Evolutionary conservation across 2,329 filamentous ascomycete genomes (phyloP).

Genomic region (Colletotrichum sp.): DNA sequence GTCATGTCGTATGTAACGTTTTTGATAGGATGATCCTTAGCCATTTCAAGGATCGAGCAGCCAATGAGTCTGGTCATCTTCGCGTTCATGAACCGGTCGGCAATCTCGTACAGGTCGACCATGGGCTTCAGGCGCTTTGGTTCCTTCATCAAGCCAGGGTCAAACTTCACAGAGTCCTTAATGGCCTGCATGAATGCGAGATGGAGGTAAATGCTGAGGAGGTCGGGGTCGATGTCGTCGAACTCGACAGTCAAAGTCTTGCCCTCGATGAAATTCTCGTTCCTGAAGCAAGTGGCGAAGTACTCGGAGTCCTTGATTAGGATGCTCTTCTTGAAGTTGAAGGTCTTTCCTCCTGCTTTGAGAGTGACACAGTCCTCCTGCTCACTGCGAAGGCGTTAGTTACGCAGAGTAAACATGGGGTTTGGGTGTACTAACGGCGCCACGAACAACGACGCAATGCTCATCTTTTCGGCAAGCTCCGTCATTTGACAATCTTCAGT

Average conservation of each 20-base stretch:
- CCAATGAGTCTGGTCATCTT: neutral
- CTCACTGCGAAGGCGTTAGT: neutral
- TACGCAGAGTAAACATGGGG: fast-evolving
- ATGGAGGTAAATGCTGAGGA: neutral
- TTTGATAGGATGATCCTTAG: neutral
- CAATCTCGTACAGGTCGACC: neutral
- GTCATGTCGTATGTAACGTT: fast-evolving
- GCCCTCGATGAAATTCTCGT: neutral
- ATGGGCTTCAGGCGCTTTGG: neutral
- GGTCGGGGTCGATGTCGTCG: neutral
- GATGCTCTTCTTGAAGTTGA: neutral
- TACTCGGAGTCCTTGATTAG: neutral
- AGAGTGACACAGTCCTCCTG: neutral
- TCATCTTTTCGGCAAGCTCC: neutral
- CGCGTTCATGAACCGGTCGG: neutral
- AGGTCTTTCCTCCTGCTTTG: neutral
- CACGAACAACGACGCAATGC: neutral
- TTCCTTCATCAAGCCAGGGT: neutral
- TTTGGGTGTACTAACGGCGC: neutral
- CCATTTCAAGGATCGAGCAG: neutral
- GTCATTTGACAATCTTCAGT: neutral
- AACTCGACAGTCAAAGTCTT: neutral
- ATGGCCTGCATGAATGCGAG: neutral
- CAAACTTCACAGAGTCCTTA: neutral
- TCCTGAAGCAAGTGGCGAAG: neutral